Base-by-base conservation (phyloP, 2,329 filamentous ascomycete genomes). In the Sarocladium kiliense region DNA sequence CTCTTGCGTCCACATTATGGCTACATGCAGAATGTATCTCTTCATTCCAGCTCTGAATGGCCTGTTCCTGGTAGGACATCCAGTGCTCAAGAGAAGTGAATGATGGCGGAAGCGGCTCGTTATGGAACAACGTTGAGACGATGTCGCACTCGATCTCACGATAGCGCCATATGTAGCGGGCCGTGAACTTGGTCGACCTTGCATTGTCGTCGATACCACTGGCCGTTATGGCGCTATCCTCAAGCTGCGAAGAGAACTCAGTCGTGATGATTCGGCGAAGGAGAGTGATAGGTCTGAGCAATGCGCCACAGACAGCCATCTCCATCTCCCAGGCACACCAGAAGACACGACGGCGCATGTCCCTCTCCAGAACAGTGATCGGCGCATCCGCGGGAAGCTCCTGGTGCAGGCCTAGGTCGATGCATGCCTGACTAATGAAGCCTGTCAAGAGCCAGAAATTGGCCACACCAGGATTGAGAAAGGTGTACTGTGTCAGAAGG, bases 321-420 rank as follows among this genome's bases (percentile, higher is more conserved):
- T 44, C 39, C 39, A 44, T 44, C 39, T 44, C 39, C 39, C 39
- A 44, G 23, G 39, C 39, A 23, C 39, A 44, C 39, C 39, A 44
- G 39, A 44, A 44, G 39, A 44, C 39, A 14, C 39, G 39, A 14
- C 39, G 19, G 19, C 39, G 39, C 39, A 44, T 44, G 18, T 44
- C 39, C 23, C 39, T 23, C 39, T 44, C 39, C 19, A 44, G 19
- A 4, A 44, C n/a, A 18, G 39, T 44, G 19, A 44, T 44, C n/a
- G 39, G 19, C 3, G 39, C 39, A 23, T 44, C 19, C n/a, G n/a
- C 39, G 23, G 39, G 39, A 4, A 44, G 39, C 14, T 47, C 44
- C 44, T 47, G 23, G 44, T 47, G 44, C 14, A 47, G 25, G 25
- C 44, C 44, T 12, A 47, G 25, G 23, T 47, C 44, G 7, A 47